Conservation (phyloP, 768 basidiomycete species). For the Wakefieldia striispora region DNA sequence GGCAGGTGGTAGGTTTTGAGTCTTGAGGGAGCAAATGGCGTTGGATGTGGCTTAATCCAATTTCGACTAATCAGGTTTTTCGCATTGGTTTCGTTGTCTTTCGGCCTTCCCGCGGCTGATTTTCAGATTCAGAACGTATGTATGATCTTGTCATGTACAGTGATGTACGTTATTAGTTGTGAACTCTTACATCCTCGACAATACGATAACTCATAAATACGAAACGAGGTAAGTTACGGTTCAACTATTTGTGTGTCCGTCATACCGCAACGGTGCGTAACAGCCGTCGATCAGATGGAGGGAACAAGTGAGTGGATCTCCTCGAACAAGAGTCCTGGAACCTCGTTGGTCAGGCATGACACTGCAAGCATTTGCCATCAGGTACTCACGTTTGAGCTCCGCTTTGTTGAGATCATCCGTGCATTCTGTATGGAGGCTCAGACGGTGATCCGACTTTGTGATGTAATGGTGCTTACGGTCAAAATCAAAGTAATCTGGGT, state of each 20-base stretch:
- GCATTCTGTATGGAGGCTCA: slow-evolving; percentile 42
- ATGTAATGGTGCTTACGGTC: slow-evolving; percentile 52
- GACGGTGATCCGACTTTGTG: not conserved
- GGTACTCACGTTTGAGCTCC: slow-evolving; percentile 56
- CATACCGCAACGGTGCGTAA: too few relatives aligned
- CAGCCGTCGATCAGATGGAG: slow-evolving; percentile 42
- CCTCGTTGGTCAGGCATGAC: slow-evolving; percentile 5
- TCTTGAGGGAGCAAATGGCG: not conserved
- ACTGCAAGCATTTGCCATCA: not conserved
- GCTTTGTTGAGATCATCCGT: slow-evolving; percentile 76
- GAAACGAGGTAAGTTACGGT: not conserved
- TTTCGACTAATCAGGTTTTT: slow-evolving; percentile 9
- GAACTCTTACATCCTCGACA: not conserved
- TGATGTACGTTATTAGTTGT: slow-evolving; percentile 21
- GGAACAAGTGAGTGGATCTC: slow-evolving; percentile 79
- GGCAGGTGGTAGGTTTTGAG: slow-evolving; percentile 48
- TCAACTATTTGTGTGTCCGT: too few relatives aligned
- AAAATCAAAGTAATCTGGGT: slow-evolving; percentile 87
- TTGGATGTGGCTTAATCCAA: slow-evolving; percentile 3
- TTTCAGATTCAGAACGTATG: slow-evolving; percentile 14
- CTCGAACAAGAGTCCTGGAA: slow-evolving; percentile 66
- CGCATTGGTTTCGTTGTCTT: slow-evolving; percentile 2
- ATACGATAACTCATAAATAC: not conserved
- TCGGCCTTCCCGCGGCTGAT: not conserved
- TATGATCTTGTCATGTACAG: slow-evolving; percentile 21